Base-by-base conservation (phyloP, 768 basidiomycete genomes). In the Boletus patriciae region DNA sequence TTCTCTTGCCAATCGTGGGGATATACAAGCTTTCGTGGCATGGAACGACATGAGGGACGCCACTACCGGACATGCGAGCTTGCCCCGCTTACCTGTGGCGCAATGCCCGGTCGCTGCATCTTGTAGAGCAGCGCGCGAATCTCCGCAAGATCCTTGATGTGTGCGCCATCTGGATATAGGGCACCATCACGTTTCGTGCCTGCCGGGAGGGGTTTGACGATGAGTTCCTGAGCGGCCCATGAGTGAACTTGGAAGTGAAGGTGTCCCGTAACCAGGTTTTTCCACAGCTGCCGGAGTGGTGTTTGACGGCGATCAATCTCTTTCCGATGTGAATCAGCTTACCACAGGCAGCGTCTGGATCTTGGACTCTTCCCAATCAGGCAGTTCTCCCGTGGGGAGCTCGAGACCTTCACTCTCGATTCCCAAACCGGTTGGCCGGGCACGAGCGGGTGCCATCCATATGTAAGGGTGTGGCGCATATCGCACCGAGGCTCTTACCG, bases 171-270 rank as follows among this genome's bases (percentile, higher is more conserved):
- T 3, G 94, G 93, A 72, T 86, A 94, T 3, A 94, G 76, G 3
- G 89, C 85, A 0, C 78, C 84, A 43, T 85, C 79, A 10, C 80
- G 77, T 21, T 72, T 73, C 0, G 82, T 79, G 19, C 80, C 81
- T 37, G 73, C 76, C 0, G 90, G 89, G 0, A 27, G 27, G 27
- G 27, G 27, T 6, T 27, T 27, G 27, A 27, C 27, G 27, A 27
- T 27, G 27, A 27, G 78, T 61, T 88, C 83, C 33, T 76, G 72
- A 2, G 71, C 83, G 18, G 64, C 92, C 62, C 87, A 90, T 7
- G 90, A 92, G 69, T 96, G 94, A 4, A 96, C 93, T 69, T 97
- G 85, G 75, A 95, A 86, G 69, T 94, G 91, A 19, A 97, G 78
- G 2, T 77, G 76, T n/a, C 85, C 85, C 13, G 92, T 96, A 11